Evolutionary conservation across 78 protist species (phyloP).

Genomic region (Dictyostelium intermedium): DNA sequence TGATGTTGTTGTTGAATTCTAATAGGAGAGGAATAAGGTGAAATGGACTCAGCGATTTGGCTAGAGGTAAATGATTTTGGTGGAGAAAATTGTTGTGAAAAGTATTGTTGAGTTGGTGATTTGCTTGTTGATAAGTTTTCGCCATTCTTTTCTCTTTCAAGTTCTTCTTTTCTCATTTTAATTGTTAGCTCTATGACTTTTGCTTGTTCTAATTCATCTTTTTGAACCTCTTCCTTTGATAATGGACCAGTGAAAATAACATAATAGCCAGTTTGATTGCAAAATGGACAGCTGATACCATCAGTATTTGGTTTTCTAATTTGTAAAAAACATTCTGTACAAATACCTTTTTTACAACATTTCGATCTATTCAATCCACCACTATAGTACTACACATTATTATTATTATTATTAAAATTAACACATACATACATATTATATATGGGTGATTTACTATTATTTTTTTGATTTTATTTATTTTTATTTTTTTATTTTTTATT

Average conservation of each 20-base stretch:
- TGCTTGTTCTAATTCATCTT: constrained; percentile 61
- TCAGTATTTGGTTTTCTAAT: constrained; percentile 54
- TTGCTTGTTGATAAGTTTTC: not conserved
- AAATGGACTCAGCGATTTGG: not conserved
- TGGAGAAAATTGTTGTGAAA: constrained; percentile 19
- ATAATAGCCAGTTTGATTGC: constrained; percentile 58
- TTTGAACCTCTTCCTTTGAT: constrained; percentile 51
- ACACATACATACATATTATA: too few relatives aligned
- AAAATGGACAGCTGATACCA: constrained; percentile 52
- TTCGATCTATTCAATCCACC: constrained; percentile 68
- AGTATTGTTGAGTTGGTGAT: constrained; percentile 43
- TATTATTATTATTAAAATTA: not conserved
- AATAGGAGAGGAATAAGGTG: constrained; percentile 11
- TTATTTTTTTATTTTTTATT: not conserved
- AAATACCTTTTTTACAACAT: constrained; percentile 77
- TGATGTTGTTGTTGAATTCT: not conserved
- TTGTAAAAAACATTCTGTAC: constrained; percentile 77
- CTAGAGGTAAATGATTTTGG: constrained; percentile 12
- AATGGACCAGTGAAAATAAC: constrained; percentile 60
- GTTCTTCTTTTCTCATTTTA: constrained; percentile 73
- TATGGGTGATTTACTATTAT: too few relatives aligned
- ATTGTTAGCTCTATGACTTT: constrained; percentile 65
- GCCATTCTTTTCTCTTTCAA: constrained; percentile 26
- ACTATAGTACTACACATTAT: not conserved
- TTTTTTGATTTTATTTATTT: not conserved